phyloP scores from a whole-genome alignment of 306 rosid species.

The Chamaecrista fasciculata region DNA sequence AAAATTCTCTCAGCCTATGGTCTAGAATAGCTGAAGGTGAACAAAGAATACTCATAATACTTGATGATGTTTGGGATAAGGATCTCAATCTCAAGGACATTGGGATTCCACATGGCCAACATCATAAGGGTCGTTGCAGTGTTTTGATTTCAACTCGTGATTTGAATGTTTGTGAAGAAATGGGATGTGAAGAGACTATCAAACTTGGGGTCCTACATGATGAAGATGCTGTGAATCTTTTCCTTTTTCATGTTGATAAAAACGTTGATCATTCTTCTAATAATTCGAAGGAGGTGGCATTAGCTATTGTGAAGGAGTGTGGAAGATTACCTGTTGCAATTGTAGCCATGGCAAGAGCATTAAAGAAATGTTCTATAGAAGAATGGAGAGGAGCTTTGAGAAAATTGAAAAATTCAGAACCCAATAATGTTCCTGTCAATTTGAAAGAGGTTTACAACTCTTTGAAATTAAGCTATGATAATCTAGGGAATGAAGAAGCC shows the following conservation, averaged over 20 bases:
- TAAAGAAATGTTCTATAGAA: background rate
- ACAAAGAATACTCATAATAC: background rate
- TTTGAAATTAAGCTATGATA: conserved; percentile 26
- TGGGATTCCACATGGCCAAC: background rate
- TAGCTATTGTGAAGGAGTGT: conserved; percentile 6
- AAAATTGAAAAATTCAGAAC: background rate
- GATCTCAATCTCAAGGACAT: background rate
- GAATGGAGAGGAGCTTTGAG: conserved; percentile 7
- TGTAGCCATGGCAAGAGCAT: conserved; percentile 12
- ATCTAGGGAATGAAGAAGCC: conserved; percentile 10
- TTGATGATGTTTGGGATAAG: background rate
- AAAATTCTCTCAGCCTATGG: background rate
- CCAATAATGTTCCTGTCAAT: background rate
- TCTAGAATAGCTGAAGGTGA: background rate
- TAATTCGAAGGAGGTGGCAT: background rate
- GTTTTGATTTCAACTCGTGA: conserved; percentile 21
- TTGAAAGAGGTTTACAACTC: conserved; percentile 10
- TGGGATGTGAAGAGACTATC: background rate
- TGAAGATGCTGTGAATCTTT: conserved; percentile 10
- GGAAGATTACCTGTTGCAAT: conserved; percentile 18
- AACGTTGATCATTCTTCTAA: background rate
- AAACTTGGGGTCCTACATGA: background rate
- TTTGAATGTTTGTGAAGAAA: background rate
- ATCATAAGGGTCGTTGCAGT: background rate
- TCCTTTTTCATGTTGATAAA: background rate